These are phyloP conservation scores for Wickerhamiella brachini DNA, from an alignment of 805 yeast genomes.

Conservation along the genomic window DNA sequence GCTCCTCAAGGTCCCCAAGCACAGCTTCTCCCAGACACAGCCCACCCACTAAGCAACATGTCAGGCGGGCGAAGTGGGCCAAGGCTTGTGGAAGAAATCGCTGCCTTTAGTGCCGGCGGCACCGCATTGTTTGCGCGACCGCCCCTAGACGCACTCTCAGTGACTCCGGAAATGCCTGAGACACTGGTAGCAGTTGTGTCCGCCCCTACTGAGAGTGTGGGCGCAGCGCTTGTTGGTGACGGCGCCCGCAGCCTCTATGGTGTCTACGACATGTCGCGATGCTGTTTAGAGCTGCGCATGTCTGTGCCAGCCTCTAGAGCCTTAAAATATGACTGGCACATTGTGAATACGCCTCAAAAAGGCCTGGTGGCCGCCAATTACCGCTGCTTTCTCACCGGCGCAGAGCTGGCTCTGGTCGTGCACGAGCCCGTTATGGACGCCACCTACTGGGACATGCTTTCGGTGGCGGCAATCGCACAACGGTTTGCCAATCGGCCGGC, in stretches of 20 bases:
- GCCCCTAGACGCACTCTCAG: background rate
- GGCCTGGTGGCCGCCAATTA: constrained; percentile 2
- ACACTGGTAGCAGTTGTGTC: background rate
- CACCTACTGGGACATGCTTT: constrained; percentile 36
- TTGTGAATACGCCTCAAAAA: constrained; percentile 6
- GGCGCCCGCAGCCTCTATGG: background rate
- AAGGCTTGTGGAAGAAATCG: constrained; percentile 22
- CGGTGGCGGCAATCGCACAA: constrained; percentile 34
- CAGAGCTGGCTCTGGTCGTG: constrained; percentile 11
- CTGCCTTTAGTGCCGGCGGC: constrained; percentile 14
- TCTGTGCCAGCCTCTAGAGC: background rate
- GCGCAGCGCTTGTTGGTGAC: background rate
- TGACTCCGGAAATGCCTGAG: background rate
- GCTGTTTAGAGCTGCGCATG: background rate
- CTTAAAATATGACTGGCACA: constrained; percentile 10
- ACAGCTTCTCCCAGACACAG: background rate
- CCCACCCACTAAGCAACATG: constrained; percentile 3
- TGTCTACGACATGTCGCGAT: background rate
- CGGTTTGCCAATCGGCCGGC: constrained; percentile 22
- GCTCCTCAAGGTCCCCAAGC: background rate
- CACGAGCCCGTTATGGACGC: constrained; percentile 27
- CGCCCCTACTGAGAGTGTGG: background rate
- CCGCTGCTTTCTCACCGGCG: constrained; percentile 15
- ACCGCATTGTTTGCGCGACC: background rate
- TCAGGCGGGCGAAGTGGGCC: constrained; percentile 16